Base-by-base conservation (phyloP, 169 alveolate species). In the Plasmodium sp. region DNA sequence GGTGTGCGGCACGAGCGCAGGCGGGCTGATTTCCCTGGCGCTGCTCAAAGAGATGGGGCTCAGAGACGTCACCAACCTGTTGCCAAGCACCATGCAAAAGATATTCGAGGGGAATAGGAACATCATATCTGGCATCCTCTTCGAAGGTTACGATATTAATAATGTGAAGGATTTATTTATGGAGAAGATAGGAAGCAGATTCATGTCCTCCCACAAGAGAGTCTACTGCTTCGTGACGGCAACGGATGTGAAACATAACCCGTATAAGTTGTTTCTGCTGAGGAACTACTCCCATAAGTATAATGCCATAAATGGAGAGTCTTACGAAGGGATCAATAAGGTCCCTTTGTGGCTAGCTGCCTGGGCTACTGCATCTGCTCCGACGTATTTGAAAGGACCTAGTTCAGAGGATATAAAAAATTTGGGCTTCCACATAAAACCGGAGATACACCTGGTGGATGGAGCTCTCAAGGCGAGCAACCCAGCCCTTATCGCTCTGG, bases 261-360 rank as follows among this genome's bases (percentile, higher is more conserved):
- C 98, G n/a, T 94, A 94, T 48, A 95, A 93, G 91, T 84, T 96
- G 82, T 97, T 95, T 79, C 81, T 97, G n/a, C 72, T 97, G 58
- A 51, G 98, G 72, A 97, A 97, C 92, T 97, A 97, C 81, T 71
- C 84, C 16, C 96, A 91, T 54, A 88, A 93, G 74, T 77, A 90
- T 72, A 84, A 90, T 48, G 73, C 83, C 33, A 71, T 84, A 79
- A 93, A 84, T 84, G 96, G 86, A 67, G 96, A 94, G 16, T 51
- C 97, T n/a, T 86, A 95, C 43, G 96, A 83, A 34, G 97, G 97
- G n/a, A 93, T 95, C 27, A 83, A 96, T 74, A 84, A 95, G 74
- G 93, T 97, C n/a, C 98, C 98, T 16, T 92, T 97, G 92, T 97
- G 98, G 98, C 84, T 97, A 18, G 98, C 97, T 43, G 98, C 97